Evolutionary conservation across 2,329 filamentous ascomycete species (phyloP), one percentile per base, ranked within the genome.

Genomic region (Aspergillus glaucus): DNA sequence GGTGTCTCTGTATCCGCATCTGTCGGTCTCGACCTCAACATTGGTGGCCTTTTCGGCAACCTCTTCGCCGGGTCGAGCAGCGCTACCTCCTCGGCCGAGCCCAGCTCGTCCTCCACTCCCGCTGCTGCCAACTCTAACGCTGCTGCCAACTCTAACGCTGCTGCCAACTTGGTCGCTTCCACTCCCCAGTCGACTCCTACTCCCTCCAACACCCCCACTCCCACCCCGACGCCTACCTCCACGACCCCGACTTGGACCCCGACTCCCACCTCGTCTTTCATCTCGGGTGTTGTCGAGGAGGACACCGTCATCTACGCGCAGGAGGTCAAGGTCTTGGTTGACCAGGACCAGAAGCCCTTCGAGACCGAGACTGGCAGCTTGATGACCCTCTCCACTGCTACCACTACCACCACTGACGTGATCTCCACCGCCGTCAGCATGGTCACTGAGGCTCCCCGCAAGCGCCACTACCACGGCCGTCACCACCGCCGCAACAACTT

Each of bases 121-220:
- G 12, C n/a, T 15, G 41, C 14, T 6, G 19, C 14, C 22, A 30
- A 8, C 14, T n/a, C 41, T 19, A 28, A 9, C 41, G 40, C 45
- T 21, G 44, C 57, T 14, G 12, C 43, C 15, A 48, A 48, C 2
- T 40, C 15, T 15, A 28, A 9, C 41, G 40, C 45, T 21, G 44
- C 57, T 14, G 12, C 43, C 15, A 48, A 48, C 2, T 40, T 40
- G 37, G 19, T 12, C 15, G 37, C 37, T 15, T 40, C 37, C 37
- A 17, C 34, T 36, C 15, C 34, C n/a, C 15, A 55, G 6, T 55
- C 57, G 32, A 55, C 51, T 15, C 45, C 54, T 2, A 58, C 55
- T 21, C 58, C 50, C 28, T 62, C 56, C 3, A 58, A 62, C 6
- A 61, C 57, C 21, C 56, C 62, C 7, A 43, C 41, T 22, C 41